These are phyloP conservation scores for Nicotiana tomentosiformis DNA, from an alignment of 257 asterid species.

Conservation along the genomic window DNA sequence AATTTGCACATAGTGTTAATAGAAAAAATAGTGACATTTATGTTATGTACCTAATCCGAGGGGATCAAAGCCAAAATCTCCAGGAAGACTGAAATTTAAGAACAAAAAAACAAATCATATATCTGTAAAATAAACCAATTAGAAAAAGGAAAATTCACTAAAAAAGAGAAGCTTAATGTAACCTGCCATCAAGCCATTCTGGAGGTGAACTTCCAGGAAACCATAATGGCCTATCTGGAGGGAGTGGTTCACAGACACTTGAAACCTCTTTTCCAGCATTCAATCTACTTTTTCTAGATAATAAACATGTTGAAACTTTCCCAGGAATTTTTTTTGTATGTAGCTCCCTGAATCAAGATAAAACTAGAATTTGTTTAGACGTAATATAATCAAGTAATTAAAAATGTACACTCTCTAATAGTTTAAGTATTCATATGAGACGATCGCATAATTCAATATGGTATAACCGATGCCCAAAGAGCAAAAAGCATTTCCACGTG, in stretches of 20 bases:
- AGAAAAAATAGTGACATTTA: background rate
- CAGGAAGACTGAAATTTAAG: constrained; percentile 56
- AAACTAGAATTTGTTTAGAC: background rate
- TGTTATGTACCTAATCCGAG: constrained; percentile 61
- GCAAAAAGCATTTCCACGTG: background rate
- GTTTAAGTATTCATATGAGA: background rate
- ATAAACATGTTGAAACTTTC: constrained; percentile 16
- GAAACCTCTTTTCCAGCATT: constrained; percentile 72
- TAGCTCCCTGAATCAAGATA: constrained; percentile 21
- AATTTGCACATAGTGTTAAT: too few relatives aligned
- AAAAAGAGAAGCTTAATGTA: background rate
- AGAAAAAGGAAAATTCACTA: background rate
- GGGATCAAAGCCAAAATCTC: constrained; percentile 89
- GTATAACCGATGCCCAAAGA: background rate
- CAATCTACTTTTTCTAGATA: constrained; percentile 16
- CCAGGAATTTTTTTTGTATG: constrained; percentile 14
- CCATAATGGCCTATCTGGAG: constrained; percentile 91
- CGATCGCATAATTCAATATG: background rate
- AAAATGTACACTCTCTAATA: background rate
- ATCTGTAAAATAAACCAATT: background rate
- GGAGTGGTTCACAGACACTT: constrained; percentile 73
- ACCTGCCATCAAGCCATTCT: constrained; percentile 91
- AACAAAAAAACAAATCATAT: constrained; percentile 1
- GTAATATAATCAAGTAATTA: background rate
- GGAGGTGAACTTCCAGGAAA: constrained; percentile 93